A percentile compares a stretch with the other conserved stretches of the same genome.
Evolutionary conservation across 352 stramenopile species (phyloP).

Genomic region (Discostella stelligera): DNA sequence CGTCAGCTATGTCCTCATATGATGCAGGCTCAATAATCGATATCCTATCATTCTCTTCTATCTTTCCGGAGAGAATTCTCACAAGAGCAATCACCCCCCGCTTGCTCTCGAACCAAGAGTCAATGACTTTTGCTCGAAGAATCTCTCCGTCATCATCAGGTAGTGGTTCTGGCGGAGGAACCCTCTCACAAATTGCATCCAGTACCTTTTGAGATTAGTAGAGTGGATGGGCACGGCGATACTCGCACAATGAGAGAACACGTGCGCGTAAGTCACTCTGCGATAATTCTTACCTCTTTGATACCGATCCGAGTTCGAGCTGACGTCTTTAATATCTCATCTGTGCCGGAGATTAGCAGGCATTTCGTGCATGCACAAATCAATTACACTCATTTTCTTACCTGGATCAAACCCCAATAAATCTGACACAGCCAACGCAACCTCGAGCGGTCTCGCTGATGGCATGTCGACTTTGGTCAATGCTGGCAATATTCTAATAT

Average conservation of each 20-base stretch:
- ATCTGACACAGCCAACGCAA: conserved; percentile 74
- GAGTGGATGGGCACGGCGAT: neutral
- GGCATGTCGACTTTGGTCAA: conserved; percentile 98
- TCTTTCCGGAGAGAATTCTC: conserved; percentile 89
- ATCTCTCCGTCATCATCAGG: conserved; percentile 72
- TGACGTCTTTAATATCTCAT: conserved; percentile 93
- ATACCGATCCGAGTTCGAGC: conserved; percentile 92
- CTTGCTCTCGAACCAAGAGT: conserved; percentile 96
- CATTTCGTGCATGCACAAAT: no score
- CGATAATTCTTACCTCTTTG: conserved; percentile 34
- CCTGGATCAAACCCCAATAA: conserved; percentile 87
- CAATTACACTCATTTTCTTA: neutral
- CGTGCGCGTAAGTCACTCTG: conserved; percentile 42
- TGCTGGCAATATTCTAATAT: conserved; percentile 87
- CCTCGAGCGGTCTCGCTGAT: conserved; percentile 63
- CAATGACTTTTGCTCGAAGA: conserved; percentile 91
- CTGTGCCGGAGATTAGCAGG: neutral
- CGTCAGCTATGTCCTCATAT: conserved; percentile 3
- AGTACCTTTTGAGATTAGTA: conserved; percentile 33
- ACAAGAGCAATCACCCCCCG: conserved; percentile 94
- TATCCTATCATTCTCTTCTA: conserved; percentile 82
- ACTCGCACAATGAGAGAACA: neutral
- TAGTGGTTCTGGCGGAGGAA: conserved; percentile 67
- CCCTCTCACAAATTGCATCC: conserved; percentile 62
- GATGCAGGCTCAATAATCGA: conserved; percentile 55